Conservation (phyloP, 108 stramenopile genomes). For the Asterionellopsis glacialis region DNA sequence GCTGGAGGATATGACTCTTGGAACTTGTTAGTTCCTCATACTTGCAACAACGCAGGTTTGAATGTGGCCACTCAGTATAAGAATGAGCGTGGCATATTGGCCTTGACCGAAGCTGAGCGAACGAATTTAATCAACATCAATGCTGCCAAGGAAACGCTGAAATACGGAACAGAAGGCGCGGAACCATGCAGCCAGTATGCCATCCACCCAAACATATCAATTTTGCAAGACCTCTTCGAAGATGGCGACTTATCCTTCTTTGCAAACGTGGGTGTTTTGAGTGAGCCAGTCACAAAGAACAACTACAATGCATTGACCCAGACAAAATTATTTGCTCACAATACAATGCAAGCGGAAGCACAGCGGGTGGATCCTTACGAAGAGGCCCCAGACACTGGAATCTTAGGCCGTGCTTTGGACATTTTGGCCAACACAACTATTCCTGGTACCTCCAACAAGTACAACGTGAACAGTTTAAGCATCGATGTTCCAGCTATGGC, state of each 20-base stretch:
- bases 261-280: constrained; percentile 61
- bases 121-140: constrained; percentile 9
- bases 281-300: constrained; percentile 25
- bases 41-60: constrained; percentile 4
- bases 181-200: constrained; percentile 58
- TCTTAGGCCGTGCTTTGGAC: constrained; percentile 6
- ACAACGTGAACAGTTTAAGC: neutral
- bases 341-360: constrained; percentile 34
- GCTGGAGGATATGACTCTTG: constrained; percentile 36
- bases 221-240: constrained; percentile 44
- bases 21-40: constrained; percentile 20
- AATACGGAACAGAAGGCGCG: constrained; percentile 4
- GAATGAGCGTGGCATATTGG: constrained; percentile 9
- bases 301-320: constrained; percentile 39
- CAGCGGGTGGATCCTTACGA: constrained; percentile 31
- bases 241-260: constrained; percentile 52
- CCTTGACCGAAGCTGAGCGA: constrained; percentile 6
- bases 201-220: constrained; percentile 32
- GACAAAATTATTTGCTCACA: constrained; percentile 55
- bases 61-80: constrained; percentile 18
- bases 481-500: constrained; percentile 20
- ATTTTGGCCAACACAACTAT: constrained; percentile 11
- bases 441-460: too few species aligned
- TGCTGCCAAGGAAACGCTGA: too few species aligned
- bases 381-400: constrained; percentile 25